Conservation (phyloP, 169 alveolate genomes). For the Cytauxzoon felis region DNA sequence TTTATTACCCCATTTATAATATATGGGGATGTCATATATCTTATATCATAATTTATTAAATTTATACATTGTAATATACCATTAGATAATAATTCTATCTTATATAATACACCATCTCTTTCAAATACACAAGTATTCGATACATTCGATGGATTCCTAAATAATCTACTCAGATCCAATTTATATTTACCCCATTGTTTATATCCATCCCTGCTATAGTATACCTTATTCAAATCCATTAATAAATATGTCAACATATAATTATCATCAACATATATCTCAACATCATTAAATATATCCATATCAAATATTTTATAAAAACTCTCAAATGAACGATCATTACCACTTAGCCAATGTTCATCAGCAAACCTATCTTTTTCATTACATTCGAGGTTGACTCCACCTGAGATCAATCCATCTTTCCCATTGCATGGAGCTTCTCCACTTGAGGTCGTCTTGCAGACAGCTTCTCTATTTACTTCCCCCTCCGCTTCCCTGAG, state of each 20-base stretch:
- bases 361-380: too few species aligned
- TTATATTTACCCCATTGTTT: neutral
- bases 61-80: neutral
- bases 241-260: neutral
- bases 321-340: too few species aligned
- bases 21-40: slow-evolving; percentile 12
- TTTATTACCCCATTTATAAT: neutral
- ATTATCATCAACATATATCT: neutral
- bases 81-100: slow-evolving; percentile 7
- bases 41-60: neutral
- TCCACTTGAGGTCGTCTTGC: too few species aligned
- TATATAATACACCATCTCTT: slow-evolving; percentile 2
- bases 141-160: neutral
- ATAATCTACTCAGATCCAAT: neutral
- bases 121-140: neutral
- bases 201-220: neutral
- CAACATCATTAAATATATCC: neutral
- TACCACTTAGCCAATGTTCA: too few species aligned
- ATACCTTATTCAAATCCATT: neutral
- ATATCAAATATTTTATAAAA: too few species aligned
- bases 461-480: too few species aligned
- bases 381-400: too few species aligned
- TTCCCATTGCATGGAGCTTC: too few species aligned
- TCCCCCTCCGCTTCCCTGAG: too few species aligned
- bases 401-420: too few species aligned